Evolutionary conservation across 805 yeast genomes (phyloP).

Genomic region (Torulaspora franciscae): DNA sequence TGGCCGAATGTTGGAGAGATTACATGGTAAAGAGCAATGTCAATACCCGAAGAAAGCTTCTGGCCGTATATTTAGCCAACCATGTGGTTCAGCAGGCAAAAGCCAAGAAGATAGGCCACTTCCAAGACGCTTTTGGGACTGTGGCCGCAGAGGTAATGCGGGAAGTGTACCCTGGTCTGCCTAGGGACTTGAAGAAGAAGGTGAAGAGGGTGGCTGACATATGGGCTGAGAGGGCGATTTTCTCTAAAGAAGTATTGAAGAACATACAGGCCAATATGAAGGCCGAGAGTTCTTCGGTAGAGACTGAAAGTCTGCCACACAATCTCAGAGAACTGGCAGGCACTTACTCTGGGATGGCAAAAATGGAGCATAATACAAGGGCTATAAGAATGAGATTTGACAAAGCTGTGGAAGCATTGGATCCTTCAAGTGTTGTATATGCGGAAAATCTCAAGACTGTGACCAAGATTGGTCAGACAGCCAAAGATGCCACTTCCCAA

Average conservation of each 20-base stretch:
- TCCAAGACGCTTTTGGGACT: conserved; percentile 27
- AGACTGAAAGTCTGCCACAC: conserved; percentile 33
- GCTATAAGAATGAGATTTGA: conserved; percentile 32
- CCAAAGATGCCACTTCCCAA: conserved; percentile 29
- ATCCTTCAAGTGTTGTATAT: conserved; percentile 29
- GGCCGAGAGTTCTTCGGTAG: conserved; percentile 15
- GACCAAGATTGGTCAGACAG: conserved; percentile 29
- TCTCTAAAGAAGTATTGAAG: conserved; percentile 34
- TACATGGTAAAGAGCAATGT: conserved; percentile 24
- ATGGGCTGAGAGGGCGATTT: conserved; percentile 62
- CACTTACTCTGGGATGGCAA: conserved; percentile 21
- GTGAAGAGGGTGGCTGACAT: conserved; percentile 55
- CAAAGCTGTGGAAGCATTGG: conserved; percentile 26
- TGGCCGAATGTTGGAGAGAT: conserved; percentile 28
- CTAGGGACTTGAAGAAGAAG: conserved; percentile 45
- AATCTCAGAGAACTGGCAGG: conserved; percentile 31
- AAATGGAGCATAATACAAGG: conserved; percentile 22
- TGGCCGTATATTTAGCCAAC: conserved; percentile 32
- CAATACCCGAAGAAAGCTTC: conserved; percentile 30
- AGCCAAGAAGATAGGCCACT: conserved; percentile 28
- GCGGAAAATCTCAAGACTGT: conserved; percentile 32
- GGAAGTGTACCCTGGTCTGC: conserved; percentile 36
- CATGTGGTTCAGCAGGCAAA: conserved; percentile 36
- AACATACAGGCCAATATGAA: conserved; percentile 28
- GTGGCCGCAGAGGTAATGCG: conserved; percentile 35